Conservation (phyloP, 2,329 filamentous ascomycete species). For the Decorospora gaudefroyi region DNA sequence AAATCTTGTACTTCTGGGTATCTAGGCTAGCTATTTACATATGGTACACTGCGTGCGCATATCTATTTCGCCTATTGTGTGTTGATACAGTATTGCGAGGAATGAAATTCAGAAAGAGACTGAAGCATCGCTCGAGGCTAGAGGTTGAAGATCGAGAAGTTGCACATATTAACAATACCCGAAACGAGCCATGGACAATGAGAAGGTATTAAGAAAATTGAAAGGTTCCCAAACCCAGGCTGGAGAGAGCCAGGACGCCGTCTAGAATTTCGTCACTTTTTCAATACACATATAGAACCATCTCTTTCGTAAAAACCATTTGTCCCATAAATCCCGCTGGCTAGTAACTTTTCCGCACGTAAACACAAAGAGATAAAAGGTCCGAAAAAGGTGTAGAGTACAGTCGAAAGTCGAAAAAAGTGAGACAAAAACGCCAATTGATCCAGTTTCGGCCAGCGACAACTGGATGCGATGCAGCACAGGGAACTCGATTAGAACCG, state of each 20-base stretch:
- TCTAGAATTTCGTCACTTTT: conserved; percentile 18
- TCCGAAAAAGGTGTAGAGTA: conserved; percentile 12
- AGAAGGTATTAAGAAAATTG: conserved; percentile 8
- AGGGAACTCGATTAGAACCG: conserved; percentile 3
- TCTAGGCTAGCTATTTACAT: too few relatives aligned
- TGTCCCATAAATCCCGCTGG: conserved; percentile 14
- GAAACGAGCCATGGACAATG: conserved; percentile 5
- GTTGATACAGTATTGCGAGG: too few relatives aligned
- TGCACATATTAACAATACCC: conserved; percentile 17
- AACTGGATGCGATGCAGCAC: conserved; percentile 13
- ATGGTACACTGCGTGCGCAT: too few relatives aligned
- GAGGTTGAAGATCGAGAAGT: conserved; percentile 2
- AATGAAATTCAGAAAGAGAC: too few relatives aligned
- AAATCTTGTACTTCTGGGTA: too few relatives aligned
- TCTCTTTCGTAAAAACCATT: conserved; percentile 19
- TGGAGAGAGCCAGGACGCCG: conserved; percentile 1
- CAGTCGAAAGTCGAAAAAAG: conserved; percentile 5
- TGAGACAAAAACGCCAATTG: conserved; percentile 3
- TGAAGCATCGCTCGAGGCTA: too few relatives aligned
- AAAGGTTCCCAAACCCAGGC: conserved; percentile 6
- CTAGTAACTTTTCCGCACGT: conserved; percentile 7
- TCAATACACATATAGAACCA: conserved; percentile 14
- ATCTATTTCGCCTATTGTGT: too few relatives aligned
- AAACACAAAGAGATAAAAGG: background rate
- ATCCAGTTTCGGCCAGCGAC: conserved; percentile 20